Evolutionary conservation across 2,329 filamentous ascomycete genomes (phyloP).

Genomic region (Helotiales sp.): DNA sequence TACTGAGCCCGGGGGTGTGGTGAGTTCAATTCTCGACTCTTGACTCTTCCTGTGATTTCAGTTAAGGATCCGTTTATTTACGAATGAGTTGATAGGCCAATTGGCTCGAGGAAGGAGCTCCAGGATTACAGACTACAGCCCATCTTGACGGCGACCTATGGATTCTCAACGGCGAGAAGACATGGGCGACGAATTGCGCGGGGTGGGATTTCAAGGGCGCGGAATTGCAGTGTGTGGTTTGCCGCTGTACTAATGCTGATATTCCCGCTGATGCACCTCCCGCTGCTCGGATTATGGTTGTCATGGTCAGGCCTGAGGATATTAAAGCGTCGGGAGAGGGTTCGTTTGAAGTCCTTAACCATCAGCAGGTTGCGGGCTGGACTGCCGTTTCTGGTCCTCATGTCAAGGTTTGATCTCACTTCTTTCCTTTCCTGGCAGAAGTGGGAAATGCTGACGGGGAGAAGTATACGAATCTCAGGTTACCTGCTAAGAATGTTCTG

Average conservation of each 20-base stretch:
- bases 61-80: no score
- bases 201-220: slow-evolving; percentile 59
- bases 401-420: slow-evolving; percentile 15
- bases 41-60: not conserved
- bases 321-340: slow-evolving; percentile 49
- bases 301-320: slow-evolving; percentile 52
- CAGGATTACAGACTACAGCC: slow-evolving; percentile 55
- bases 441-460: no score
- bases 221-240: slow-evolving; percentile 56
- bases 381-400: slow-evolving; percentile 55
- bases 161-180: slow-evolving; percentile 58
- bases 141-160: slow-evolving; percentile 52
- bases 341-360: slow-evolving; percentile 51
- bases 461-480: slow-evolving; percentile 52
- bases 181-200: slow-evolving; percentile 58
- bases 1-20: slow-evolving; percentile 55
- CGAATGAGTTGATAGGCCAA: slow-evolving; percentile 45
- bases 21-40: not conserved
- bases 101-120: slow-evolving; percentile 53
- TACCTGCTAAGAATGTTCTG: slow-evolving; percentile 52
- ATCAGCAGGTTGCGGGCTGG: slow-evolving; percentile 52
- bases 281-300: slow-evolving; percentile 50
- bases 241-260: slow-evolving; percentile 43
- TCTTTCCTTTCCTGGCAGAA: no score
- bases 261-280: slow-evolving; percentile 33